Conservation (phyloP, 2,329 filamentous ascomycete genomes). For the Xylaria digitata region DNA sequence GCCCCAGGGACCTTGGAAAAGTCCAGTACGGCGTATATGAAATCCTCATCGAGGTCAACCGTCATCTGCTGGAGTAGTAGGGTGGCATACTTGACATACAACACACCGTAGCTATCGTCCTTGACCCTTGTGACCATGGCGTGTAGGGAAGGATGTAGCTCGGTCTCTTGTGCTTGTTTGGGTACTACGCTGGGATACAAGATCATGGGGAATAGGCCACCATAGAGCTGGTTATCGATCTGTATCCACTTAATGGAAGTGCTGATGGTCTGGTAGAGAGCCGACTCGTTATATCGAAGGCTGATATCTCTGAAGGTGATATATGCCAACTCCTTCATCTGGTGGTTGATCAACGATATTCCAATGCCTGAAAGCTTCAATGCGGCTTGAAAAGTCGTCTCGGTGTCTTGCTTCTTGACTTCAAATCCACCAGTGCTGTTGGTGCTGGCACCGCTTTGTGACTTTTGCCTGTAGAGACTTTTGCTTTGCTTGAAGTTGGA, state of each 20-base stretch:
- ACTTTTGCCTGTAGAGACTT: conserved; percentile 81
- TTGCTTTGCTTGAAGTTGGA: conserved; percentile 94
- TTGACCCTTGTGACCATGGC: conserved; percentile 93
- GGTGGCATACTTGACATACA: conserved; percentile 98
- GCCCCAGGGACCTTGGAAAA: conserved; percentile 94
- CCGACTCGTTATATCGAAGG: conserved; percentile 92
- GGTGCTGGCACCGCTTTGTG: conserved; percentile 62
- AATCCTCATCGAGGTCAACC: conserved; percentile 95
- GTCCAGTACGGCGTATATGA: conserved; percentile 94
- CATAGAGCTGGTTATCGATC: conserved; percentile 98
- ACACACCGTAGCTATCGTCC: conserved; percentile 95
- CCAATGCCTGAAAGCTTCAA: conserved; percentile 90
- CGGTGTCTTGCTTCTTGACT: conserved; percentile 90
- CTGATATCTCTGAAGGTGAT: conserved; percentile 92
- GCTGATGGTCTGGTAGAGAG: conserved; percentile 89
- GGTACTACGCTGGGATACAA: conserved; percentile 97
- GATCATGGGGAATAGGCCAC: conserved; percentile 96
- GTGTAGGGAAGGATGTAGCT: conserved; percentile 94
- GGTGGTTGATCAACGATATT: conserved; percentile 91
- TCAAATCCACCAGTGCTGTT: conserved; percentile 81
- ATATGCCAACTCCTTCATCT: conserved; percentile 92
- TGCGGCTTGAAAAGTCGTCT: conserved; percentile 88
- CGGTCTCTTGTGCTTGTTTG: conserved; percentile 95
- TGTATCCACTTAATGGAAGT: conserved; percentile 98
- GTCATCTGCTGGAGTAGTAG: conserved; percentile 97